These are phyloP conservation scores for Boletus pseudopeckii DNA, from an alignment of 768 basidiomycete genomes.

Conservation along the genomic window DNA sequence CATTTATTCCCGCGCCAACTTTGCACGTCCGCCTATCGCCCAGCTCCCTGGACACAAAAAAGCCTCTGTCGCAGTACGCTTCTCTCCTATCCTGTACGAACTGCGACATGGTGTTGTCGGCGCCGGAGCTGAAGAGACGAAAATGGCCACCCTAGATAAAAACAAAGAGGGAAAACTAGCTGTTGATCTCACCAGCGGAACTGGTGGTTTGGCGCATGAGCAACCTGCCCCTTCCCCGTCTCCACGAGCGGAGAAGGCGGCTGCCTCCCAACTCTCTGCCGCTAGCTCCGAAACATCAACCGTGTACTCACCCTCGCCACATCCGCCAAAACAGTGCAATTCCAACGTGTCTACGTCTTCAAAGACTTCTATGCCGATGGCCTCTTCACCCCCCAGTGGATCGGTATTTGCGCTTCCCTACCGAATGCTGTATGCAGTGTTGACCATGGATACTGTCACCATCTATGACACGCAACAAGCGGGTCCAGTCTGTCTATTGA, in stretches of 20 bases:
- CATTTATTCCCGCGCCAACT: conserved; percentile 94
- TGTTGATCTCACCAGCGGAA: conserved; percentile 54
- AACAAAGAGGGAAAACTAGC: conserved; percentile 59
- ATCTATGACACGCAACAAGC: conserved; percentile 98
- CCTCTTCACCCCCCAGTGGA: conserved; percentile 46
- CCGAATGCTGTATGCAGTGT: conserved; percentile 91
- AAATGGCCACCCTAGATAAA: conserved; percentile 63
- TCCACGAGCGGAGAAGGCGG: conserved; percentile 18
- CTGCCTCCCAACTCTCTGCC: conserved; percentile 1
- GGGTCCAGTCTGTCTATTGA: conserved; percentile 85
- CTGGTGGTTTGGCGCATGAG: conserved; percentile 10
- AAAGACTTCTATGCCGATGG: conserved; percentile 21
- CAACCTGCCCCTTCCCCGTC: conserved; percentile 5
- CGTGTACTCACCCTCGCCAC: conserved; percentile 11
- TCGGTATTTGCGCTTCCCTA: conserved; percentile 90
- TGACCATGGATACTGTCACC: conserved; percentile 92
- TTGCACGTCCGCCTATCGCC: conserved; percentile 88
- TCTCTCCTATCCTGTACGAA: conserved; percentile 92
- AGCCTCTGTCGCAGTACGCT: conserved; percentile 88
- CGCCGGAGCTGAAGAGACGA: conserved; percentile 38
- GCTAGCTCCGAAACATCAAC: conserved; percentile 7
- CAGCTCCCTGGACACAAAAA: conserved; percentile 97
- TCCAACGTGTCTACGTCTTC: conserved; percentile 17
- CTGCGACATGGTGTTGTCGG: conserved; percentile 59
- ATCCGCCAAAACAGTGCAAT: conserved; percentile 13